Evolutionary conservation across 345 rosid species (phyloP).

Genomic region (Salix viminalis): DNA sequence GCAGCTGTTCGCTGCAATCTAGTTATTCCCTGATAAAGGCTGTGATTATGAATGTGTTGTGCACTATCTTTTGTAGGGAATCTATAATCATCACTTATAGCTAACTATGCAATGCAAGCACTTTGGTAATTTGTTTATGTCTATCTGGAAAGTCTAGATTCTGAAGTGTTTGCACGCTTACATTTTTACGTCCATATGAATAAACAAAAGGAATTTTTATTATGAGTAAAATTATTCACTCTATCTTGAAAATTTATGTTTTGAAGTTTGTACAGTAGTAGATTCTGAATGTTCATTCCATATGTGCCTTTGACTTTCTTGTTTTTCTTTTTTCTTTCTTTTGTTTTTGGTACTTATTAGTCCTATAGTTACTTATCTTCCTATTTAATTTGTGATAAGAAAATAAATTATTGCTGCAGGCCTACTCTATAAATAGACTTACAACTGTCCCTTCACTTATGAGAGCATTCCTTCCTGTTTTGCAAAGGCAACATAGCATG

Average conservation of each 20-base stretch:
- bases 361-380: background rate
- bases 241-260: background rate
- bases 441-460: constrained; percentile 80
- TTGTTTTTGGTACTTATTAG: background rate
- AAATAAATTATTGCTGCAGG: constrained; percentile 40
- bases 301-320: background rate
- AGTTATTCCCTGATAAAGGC: too few species aligned
- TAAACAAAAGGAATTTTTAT: background rate
- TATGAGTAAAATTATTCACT: background rate
- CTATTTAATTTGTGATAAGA: background rate
- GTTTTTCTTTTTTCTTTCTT: too few species aligned
- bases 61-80: too few species aligned
- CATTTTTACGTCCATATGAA: too few species aligned
- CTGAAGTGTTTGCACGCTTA: too few species aligned
- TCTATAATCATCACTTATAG: too few species aligned
- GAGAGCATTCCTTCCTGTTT: constrained; percentile 62
- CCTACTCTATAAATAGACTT: constrained; percentile 68
- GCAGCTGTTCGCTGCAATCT: too few species aligned
- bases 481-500: constrained; percentile 40
- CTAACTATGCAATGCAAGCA: too few species aligned
- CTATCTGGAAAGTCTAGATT: too few species aligned
- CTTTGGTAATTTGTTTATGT: too few species aligned
- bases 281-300: background rate
- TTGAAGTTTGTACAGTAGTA: background rate
- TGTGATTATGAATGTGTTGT: too few species aligned